Evolutionary conservation across 2,329 filamentous ascomycete species (phyloP).

Genomic region (Scedosporium dehoogii): DNA sequence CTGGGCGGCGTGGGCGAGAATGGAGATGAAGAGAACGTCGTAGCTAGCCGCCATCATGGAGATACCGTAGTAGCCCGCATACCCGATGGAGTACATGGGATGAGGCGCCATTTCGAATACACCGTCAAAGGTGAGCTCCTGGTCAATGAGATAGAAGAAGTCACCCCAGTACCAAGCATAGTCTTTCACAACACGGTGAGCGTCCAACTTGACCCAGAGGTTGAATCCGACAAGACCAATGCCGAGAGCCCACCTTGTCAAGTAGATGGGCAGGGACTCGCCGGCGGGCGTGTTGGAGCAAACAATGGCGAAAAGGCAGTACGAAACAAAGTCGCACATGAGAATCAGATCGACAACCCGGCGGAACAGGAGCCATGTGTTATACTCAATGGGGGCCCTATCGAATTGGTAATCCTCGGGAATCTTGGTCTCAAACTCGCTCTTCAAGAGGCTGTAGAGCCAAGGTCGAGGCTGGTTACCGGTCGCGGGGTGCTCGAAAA

Average conservation of each 20-base stretch:
- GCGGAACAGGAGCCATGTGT: conserved; percentile 95
- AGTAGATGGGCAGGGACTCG: conserved; percentile 60
- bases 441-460: conserved; percentile 75
- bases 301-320: conserved; percentile 89
- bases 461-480: conserved; percentile 74
- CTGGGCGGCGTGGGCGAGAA: conserved; percentile 86
- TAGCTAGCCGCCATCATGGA: conserved; percentile 98
- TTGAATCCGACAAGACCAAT: conserved; percentile 82
- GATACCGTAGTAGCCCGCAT: conserved; percentile 96
- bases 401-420: conserved; percentile 89
- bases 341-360: conserved; percentile 92
- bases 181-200: conserved; percentile 95
- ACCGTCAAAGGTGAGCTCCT: conserved; percentile 94
- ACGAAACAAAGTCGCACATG: conserved; percentile 98
- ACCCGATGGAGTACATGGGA: conserved; percentile 98
- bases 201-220: conserved; percentile 96
- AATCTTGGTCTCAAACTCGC: conserved; percentile 90
- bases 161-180: conserved; percentile 99
- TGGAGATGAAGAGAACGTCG: conserved; percentile 93
- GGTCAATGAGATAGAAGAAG: conserved; percentile 97
- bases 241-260: conserved; percentile 69
- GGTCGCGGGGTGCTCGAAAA: conserved; percentile 77
- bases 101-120: conserved; percentile 99
- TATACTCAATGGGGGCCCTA: conserved; percentile 91
- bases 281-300: conserved; percentile 66